phyloP scores from a whole-genome alignment of 345 rosid genomes.

The Eucalyptus cladocalyx region DNA sequence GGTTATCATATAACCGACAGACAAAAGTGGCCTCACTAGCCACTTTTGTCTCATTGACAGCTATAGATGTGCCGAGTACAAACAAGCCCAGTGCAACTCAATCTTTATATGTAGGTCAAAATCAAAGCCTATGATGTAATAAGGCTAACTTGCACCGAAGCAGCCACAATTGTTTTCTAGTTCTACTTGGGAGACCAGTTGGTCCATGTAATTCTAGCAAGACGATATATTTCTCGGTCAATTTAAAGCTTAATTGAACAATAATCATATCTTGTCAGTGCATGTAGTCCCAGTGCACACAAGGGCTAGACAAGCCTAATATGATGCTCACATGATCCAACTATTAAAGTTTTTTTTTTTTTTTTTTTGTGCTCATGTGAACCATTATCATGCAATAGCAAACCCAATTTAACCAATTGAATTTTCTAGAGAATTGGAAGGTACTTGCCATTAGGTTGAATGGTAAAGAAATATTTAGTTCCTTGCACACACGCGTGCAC shows the following conservation, averaged over 20 bases:
- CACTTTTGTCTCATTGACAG: background rate
- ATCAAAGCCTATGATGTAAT: background rate
- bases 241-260: background rate
- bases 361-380: background rate
- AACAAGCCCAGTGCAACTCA: background rate
- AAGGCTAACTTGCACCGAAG: background rate
- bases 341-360: background rate
- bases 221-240: background rate
- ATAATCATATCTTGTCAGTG: background rate
- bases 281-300: background rate
- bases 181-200: background rate
- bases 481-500: fast-evolving
- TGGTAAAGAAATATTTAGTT: background rate
- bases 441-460: background rate
- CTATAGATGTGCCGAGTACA: background rate
- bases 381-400: background rate
- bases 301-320: background rate
- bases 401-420: background rate
- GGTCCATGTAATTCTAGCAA: background rate
- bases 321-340: background rate
- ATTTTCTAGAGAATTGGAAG: background rate
- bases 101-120: background rate
- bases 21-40: no score
- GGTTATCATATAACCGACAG: background rate
- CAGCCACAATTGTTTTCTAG: background rate